Evolutionary conservation across 208 protist genomes (phyloP), one percentile per base, ranked within the genome.

Genomic region (Zelonia costaricensis): DNA sequence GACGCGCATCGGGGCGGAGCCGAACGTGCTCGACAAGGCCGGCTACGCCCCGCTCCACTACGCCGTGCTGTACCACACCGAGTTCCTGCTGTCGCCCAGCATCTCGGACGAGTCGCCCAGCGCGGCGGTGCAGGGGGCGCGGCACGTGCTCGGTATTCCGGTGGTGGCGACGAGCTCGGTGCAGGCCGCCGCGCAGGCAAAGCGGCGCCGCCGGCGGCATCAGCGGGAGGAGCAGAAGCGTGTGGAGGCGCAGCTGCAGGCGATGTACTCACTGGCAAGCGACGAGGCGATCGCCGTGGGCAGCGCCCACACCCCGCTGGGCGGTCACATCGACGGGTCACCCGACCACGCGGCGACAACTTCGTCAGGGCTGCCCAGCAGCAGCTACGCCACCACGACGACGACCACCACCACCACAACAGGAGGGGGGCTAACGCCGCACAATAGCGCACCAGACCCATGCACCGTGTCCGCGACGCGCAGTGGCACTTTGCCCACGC

Each of bases 11-110:
- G 68, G 71, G 7, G 72, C 67, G 3, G 62, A 78, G 42, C 67
- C 64, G 5, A 73, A 76, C 60, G 48, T 64, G 31, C 56, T 62
- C 8, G 72, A 76, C 53, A 69, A 55, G 48, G 69, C 63, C 13
- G 77, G 72, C 18, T 60, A 74, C 51, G 64, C 72, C 16, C 77
- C 77, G 23, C 72, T 79, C 44, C 77, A 82, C 62, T 61, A 75
- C 59, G 77, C 72, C 3, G 72, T 76, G 48, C 46, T 65, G 10
- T 39, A 69, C 52, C 45, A 57, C 66, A 73, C 66, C 5, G 28
- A 44, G 46, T 31, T 47, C 44, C 42, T 49, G 16, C 51, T 55
- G 20, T 62, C 51, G 3, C 44, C 59, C 4, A 47, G 16, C 25
- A 66, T 65, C 20, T 44, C 66, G 40, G 43, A 54, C 38, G 51